Conservation (phyloP, 2,329 filamentous ascomycete genomes). For the Amphichorda felina region DNA sequence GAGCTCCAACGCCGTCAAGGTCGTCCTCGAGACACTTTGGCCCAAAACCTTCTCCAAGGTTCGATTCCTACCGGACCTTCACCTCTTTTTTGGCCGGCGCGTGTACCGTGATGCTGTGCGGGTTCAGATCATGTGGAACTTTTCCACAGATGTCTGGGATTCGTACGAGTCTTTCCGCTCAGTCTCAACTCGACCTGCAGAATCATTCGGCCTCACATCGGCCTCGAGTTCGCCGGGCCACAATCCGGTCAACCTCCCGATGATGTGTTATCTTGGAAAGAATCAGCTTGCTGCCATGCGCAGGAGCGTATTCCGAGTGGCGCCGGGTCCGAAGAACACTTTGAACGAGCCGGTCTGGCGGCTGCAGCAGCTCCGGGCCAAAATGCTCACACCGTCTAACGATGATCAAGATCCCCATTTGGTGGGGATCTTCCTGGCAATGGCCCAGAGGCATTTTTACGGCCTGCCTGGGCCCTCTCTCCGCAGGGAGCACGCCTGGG, state of each 20-base stretch:
- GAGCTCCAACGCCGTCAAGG: conserved; percentile 28
- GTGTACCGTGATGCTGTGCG: conserved; percentile 32
- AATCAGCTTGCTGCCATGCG: conserved; percentile 32
- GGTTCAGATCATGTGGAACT: conserved; percentile 38
- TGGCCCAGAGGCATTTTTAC: conserved; percentile 46
- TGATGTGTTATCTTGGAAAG: conserved; percentile 35
- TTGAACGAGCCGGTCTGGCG: conserved; percentile 34
- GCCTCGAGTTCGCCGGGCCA: conserved; percentile 9
- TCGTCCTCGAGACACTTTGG: conserved; percentile 32
- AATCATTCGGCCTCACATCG: conserved; percentile 14
- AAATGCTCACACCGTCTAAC: conserved; percentile 33
- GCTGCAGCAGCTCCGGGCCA: conserved; percentile 34
- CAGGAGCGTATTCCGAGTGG: conserved; percentile 32
- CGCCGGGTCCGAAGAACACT: conserved; percentile 23
- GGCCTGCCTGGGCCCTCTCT: not conserved
- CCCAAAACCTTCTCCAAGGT: conserved; percentile 18
- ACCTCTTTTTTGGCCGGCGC: conserved; percentile 35
- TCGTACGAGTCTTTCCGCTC: conserved; percentile 17
- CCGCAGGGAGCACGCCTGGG: not conserved
- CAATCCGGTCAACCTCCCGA: conserved; percentile 15
- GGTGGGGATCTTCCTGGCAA: conserved; percentile 38
- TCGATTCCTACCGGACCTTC: conserved; percentile 25
- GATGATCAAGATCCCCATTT: conserved; percentile 39
- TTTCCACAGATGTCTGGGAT: too few relatives aligned
- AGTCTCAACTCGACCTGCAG: conserved; percentile 21